phyloP scores from a whole-genome alignment of 495 filamentous ascomycete species.

The Cairneyella variabilis region DNA sequence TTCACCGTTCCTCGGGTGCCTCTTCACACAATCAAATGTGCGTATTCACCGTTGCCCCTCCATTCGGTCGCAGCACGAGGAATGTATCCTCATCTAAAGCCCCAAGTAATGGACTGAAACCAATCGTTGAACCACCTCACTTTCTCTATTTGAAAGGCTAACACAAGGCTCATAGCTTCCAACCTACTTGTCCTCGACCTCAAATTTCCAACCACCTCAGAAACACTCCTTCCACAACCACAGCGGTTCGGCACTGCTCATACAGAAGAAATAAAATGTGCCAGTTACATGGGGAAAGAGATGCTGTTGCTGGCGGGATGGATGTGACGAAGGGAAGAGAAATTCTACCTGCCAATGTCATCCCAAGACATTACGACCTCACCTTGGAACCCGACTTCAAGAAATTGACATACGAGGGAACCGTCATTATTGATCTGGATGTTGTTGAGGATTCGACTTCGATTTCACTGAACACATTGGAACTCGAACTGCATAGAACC shows the following conservation, averaged over 20 bases:
- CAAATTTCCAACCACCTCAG: conserved; percentile 8
- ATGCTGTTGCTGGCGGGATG: conserved; percentile 40
- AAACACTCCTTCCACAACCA: conserved; percentile 15
- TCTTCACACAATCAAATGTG: conserved; percentile 6
- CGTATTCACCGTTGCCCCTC: background rate
- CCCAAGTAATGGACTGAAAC: too few relatives aligned
- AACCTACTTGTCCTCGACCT: conserved; percentile 11
- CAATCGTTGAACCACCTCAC: too few relatives aligned
- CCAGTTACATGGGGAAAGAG: conserved; percentile 36
- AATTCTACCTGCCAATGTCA: conserved; percentile 60
- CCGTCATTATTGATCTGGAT: conserved; percentile 70
- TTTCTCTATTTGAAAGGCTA: too few relatives aligned
- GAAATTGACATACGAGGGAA: conserved; percentile 66
- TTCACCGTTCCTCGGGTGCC: conserved; percentile 9
- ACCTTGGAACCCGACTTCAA: conserved; percentile 70
- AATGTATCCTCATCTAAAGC: too few relatives aligned
- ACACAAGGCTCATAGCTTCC: too few relatives aligned
- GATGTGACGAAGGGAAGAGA: conserved; percentile 49
- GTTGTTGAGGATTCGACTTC: conserved; percentile 81
- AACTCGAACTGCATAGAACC: conserved; percentile 79
- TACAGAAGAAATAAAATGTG: conserved; percentile 56
- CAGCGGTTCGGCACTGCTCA: conserved; percentile 42
- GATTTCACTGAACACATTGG: conserved; percentile 81
- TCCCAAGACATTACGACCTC: conserved; percentile 66
- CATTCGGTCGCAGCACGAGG: background rate